These are phyloP conservation scores for Selaginella tamariscina DNA, from an alignment of 75 land plant species.

Conservation along the genomic window DNA sequence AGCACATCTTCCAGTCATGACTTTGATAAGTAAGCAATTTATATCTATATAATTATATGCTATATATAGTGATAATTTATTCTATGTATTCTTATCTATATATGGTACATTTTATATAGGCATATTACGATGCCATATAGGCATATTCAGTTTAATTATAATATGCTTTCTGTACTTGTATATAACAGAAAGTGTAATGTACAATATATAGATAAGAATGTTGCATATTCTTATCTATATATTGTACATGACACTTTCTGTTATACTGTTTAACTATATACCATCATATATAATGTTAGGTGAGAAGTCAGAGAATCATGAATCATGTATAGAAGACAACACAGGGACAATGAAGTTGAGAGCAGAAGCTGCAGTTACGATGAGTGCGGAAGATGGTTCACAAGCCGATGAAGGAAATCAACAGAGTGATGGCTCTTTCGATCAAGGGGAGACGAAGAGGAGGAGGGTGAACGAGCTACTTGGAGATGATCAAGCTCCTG, in stretches of 20 bases:
- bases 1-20: not conserved
- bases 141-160: too few species aligned
- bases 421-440: slow-evolving; percentile 13
- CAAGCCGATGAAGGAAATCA: slow-evolving; percentile 18
- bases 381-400: not conserved
- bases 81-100: too few species aligned
- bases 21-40: not conserved
- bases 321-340: slow-evolving; percentile 24
- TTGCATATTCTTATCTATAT: too few species aligned
- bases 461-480: slow-evolving; percentile 37
- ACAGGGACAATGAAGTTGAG: slow-evolving; percentile 17
- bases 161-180: too few species aligned
- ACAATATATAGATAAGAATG: too few species aligned
- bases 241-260: too few species aligned
- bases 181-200: too few species aligned
- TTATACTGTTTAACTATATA: too few species aligned
- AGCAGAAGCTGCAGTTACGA: not conserved
- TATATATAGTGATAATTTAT: too few species aligned
- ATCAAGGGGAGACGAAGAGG: slow-evolving; percentile 36
- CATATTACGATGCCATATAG: too few species aligned
- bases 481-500: slow-evolving; percentile 17
- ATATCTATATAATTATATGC: too few species aligned
- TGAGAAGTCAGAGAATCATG: slow-evolving; percentile 16
- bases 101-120: too few species aligned
- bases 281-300: not conserved